Base-by-base conservation (phyloP, 2,329 filamentous ascomycete species). In the Alternaria incomplexa region DNA sequence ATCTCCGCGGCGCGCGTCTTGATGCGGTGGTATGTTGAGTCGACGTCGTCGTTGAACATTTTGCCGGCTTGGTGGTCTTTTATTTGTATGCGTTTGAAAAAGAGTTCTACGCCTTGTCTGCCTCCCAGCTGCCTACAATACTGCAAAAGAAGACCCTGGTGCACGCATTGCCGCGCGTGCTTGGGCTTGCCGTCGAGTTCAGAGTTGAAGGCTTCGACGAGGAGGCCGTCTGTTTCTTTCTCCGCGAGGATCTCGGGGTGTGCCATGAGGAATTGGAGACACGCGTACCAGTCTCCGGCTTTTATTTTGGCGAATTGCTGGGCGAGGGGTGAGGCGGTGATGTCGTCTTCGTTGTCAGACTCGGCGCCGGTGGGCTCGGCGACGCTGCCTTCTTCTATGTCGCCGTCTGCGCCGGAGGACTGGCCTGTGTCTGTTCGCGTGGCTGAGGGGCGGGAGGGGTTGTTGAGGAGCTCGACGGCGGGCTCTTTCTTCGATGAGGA, bases 11-110 rank as follows among this genome's bases (percentile, higher is more conserved):
- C 89, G 51, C 96, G 89, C 25, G 85, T 89, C 73, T 89, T 89
- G 80, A 99, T 98, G 57, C 90, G 89, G 73, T 85, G 85, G 81
- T 96, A 97, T 4, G 94, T 98, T 43, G 90, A 89, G 74, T 93
- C 91, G 47, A 99, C 94, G 78, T 99, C 96, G 80, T 97, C 95
- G 78, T 88, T 89, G 84, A 99, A 99, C 47, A 98, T 87, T 47
- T 92, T 93, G 73, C 92, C 90, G 7, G 96, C 96, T 81, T 97
- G 91, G 81, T 99, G 95, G 30, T 91, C 92, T 72, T 89, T 89
- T 4, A 92, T 97, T 22, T 92, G 96, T 79, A 99, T 94, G 61
- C 95, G 91, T 83, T 96, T 97, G 87, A 99, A 99, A 85, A 99
- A 99, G 28, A 98, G 83, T 6, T 89, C 87, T 9, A 97, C 93